Conservation (phyloP, 192 early-diverging fungal species). For the Coemansia erecta region DNA sequence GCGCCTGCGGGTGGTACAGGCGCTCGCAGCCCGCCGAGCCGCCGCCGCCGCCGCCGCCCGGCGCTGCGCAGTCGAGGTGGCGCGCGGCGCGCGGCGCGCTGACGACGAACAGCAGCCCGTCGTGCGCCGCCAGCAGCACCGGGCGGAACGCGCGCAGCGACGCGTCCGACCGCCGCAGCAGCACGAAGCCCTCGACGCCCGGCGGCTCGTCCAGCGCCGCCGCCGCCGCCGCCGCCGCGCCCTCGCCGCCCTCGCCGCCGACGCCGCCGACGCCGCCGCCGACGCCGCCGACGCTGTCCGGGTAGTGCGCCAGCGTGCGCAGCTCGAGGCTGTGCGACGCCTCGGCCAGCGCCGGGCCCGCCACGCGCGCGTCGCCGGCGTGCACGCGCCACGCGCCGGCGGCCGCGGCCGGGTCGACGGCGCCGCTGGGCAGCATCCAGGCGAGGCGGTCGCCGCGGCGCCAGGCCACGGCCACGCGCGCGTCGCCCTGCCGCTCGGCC, state of each 20-base stretch:
- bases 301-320: slow-evolving; percentile 41
- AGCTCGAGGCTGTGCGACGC: slow-evolving; percentile 45
- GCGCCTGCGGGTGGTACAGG: slow-evolving; percentile 27
- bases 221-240: slow-evolving; percentile 11
- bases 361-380: slow-evolving; percentile 19
- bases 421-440: slow-evolving; percentile 46
- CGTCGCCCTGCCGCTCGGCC: slow-evolving; percentile 21
- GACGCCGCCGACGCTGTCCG: too few relatives aligned
- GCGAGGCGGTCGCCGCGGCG: slow-evolving; percentile 36
- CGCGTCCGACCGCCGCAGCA: slow-evolving; percentile 16
- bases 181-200: slow-evolving; percentile 40
- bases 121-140: slow-evolving; percentile 32
- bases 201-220: slow-evolving; percentile 23
- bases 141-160: slow-evolving; percentile 31
- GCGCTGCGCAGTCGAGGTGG: slow-evolving; percentile 15
- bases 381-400: slow-evolving; percentile 11
- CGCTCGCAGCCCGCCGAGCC: slow-evolving; percentile 11
- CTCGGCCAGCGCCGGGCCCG: slow-evolving; percentile 34
- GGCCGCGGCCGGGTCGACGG: slow-evolving; percentile 4
- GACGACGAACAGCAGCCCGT: slow-evolving; percentile 38
- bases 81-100: slow-evolving; percentile 36
- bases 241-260: too few relatives aligned
- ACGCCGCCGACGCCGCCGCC: too few relatives aligned
- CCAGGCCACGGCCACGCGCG: slow-evolving; percentile 49
- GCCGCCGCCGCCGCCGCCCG: background rate